Percentiles rank a stretch among this genome's conserved stretches.
Conservation (phyloP, 805 yeast genomes). For the Jamesozyma jinghongensis region DNA sequence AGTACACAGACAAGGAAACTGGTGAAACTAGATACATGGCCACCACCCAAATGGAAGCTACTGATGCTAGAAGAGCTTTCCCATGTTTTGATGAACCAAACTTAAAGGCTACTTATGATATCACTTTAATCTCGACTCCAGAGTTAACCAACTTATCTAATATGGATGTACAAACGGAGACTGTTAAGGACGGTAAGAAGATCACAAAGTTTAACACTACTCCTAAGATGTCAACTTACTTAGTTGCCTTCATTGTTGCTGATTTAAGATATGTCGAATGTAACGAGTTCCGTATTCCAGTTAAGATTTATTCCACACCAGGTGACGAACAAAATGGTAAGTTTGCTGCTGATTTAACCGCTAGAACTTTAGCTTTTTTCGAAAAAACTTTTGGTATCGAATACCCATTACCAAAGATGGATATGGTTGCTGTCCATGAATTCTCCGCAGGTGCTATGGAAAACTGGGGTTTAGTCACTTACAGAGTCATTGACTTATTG, state of each 20-base stretch:
- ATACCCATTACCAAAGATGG: conserved; percentile 76
- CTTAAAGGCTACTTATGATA: conserved; percentile 55
- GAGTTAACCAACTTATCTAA: conserved; percentile 54
- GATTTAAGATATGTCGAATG: conserved; percentile 55
- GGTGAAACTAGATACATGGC: conserved; percentile 23
- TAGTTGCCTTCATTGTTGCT: conserved; percentile 66
- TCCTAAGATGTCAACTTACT: conserved; percentile 66
- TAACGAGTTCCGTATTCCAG: conserved; percentile 36
- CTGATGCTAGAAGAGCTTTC: conserved; percentile 71
- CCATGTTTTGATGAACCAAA: conserved; percentile 71
- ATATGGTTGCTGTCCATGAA: conserved; percentile 63
- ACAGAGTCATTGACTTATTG: conserved; percentile 49
- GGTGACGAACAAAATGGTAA: conserved; percentile 48
- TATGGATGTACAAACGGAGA: conserved; percentile 45
- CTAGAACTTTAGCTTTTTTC: conserved; percentile 55
- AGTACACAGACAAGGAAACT: conserved; percentile 41
- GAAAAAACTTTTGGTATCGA: conserved; percentile 57
- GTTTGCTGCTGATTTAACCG: conserved; percentile 57
- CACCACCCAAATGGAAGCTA: conserved; percentile 50
- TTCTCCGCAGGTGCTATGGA: conserved; percentile 86
- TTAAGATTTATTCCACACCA: conserved; percentile 55
- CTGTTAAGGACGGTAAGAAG: conserved; percentile 30
- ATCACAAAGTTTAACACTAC: conserved; percentile 50
- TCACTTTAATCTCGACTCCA: conserved; percentile 45
- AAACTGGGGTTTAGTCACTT: conserved; percentile 77